Conservation (phyloP, 257 asterid species). For the Eustoma russellianum region DNA sequence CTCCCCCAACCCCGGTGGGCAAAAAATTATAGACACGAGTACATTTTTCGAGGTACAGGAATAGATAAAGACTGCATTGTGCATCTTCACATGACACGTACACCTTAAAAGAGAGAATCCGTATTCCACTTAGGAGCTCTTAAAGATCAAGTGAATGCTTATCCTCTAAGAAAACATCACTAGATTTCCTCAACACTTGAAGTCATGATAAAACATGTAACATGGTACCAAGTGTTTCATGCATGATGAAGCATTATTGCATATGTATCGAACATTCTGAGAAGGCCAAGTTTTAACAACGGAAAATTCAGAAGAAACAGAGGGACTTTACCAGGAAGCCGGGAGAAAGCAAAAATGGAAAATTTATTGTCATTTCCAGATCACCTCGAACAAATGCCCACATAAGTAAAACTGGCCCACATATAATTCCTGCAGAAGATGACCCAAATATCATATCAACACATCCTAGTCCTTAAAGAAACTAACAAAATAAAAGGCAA, state of each 20-base stretch:
- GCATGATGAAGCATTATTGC: too few species aligned
- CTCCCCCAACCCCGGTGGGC: too few species aligned
- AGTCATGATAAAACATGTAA: too few species aligned
- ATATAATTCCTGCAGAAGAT: constrained; percentile 47
- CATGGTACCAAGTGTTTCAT: too few species aligned
- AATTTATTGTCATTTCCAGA: constrained; percentile 62
- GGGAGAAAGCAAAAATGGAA: constrained; percentile 58
- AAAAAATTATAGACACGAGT: too few species aligned
- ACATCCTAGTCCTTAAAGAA: neutral
- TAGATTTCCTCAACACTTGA: neutral
- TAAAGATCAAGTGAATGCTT: neutral
- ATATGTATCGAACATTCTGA: neutral
- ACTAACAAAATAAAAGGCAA: neutral
- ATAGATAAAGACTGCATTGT: too few species aligned
- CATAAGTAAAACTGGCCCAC: constrained; percentile 49
- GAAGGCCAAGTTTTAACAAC: neutral
- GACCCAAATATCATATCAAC: neutral
- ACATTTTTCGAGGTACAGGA: too few species aligned
- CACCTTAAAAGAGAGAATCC: neutral
- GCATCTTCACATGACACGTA: too few species aligned
- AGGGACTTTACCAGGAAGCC: constrained; percentile 71
- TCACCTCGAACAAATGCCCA: constrained; percentile 85
- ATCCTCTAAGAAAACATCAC: neutral
- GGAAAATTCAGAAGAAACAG: too few species aligned
- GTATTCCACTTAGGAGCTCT: neutral